A percentile compares a stretch with the other conserved stretches of the same genome.
phyloP scores from a whole-genome alignment of 179 eudicot species.

The Amaranthus tricolor region DNA sequence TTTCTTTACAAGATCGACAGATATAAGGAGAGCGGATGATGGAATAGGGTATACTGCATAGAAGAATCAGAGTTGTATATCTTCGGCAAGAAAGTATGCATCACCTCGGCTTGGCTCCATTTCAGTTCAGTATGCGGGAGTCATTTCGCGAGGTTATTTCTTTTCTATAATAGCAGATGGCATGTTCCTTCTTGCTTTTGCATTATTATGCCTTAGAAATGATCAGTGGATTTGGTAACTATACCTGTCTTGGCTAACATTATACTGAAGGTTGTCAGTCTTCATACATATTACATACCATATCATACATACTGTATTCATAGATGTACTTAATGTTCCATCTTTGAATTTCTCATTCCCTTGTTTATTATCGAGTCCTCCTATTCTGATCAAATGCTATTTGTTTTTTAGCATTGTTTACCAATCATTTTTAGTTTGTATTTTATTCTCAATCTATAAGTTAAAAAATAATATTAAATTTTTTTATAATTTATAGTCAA shows the following conservation, averaged over 20 bases:
- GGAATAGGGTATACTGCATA: slow-evolving; percentile 17
- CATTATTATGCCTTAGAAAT: not conserved
- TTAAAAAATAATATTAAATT: no score
- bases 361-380: not conserved
- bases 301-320: not conserved
- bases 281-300: not conserved
- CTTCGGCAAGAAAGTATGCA: slow-evolving; percentile 22
- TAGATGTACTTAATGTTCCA: not conserved
- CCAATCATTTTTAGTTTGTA: no score
- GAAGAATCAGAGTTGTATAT: slow-evolving; percentile 24
- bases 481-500: no score
- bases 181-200: not conserved
- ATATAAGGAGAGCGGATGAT: slow-evolving; percentile 15
- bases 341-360: not conserved
- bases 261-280: not conserved
- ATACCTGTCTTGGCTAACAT: slow-evolving; percentile 3
- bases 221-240: not conserved
- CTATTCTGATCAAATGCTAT: no score
- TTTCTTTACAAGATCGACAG: slow-evolving; percentile 15
- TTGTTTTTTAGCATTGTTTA: no score
- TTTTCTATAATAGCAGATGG: not conserved
- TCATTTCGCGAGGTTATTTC: slow-evolving; percentile 7
- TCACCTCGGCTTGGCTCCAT: slow-evolving; percentile 9
- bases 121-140: slow-evolving; percentile 14
- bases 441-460: no score